Percentiles rank a stretch among this genome's conserved stretches.
These are phyloP conservation scores for Xylaria multiplex DNA, from an alignment of 2,329 filamentous ascomycete genomes.

Conservation along the genomic window DNA sequence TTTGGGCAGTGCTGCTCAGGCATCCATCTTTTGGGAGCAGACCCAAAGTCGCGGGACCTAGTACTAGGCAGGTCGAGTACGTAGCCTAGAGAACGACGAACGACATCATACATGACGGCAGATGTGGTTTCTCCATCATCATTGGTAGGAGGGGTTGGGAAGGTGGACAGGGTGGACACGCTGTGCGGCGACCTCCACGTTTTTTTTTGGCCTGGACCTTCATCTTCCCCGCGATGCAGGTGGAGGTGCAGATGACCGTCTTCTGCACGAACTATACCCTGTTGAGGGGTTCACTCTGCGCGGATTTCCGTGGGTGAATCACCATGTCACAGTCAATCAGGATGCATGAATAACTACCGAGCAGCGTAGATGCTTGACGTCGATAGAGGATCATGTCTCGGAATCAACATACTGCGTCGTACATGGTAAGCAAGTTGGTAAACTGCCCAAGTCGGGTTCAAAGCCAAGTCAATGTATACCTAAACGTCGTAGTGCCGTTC, in stretches of 20 bases:
- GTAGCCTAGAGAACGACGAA: constrained; percentile 2
- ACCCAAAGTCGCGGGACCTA: constrained; percentile 19
- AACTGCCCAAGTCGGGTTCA: neutral
- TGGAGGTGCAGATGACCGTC: constrained; percentile 47
- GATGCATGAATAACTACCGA: constrained; percentile 22
- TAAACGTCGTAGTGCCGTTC: neutral
- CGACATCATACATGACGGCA: constrained; percentile 24
- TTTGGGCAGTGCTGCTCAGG: no score
- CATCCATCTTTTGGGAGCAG: neutral
- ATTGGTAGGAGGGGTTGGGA: constrained; percentile 37
- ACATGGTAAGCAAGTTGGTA: neutral
- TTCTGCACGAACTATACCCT: constrained; percentile 43
- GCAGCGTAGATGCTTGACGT: constrained; percentile 1
- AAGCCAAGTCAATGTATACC: neutral
- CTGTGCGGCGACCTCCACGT: constrained; percentile 47
- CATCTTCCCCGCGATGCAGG: constrained; percentile 45
- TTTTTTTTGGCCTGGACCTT: constrained; percentile 44
- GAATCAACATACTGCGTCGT: neutral
- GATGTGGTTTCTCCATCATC: constrained; percentile 9
- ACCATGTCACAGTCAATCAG: neutral
- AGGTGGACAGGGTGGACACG: constrained; percentile 29
- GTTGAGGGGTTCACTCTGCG: constrained; percentile 38
- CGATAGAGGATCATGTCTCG: neutral
- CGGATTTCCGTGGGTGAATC: constrained; percentile 2
- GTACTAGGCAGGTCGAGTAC: neutral